phyloP scores from a whole-genome alignment of 2,329 filamentous ascomycete genomes.

The Karstenula rhodostoma region DNA sequence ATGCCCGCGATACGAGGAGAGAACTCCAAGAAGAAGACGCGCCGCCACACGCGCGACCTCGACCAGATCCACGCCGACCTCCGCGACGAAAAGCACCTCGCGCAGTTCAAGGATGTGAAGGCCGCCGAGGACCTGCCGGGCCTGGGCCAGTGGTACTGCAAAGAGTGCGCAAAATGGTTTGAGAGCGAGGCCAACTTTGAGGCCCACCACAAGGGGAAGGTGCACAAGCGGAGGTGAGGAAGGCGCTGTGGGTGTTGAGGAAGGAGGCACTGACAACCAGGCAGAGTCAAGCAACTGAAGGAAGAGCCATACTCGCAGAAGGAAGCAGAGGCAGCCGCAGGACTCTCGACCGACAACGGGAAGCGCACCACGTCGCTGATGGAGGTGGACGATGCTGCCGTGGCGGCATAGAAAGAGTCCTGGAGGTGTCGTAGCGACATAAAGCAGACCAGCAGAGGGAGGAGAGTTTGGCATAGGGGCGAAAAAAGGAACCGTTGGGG shows the following conservation, averaged over 20 bases:
- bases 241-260: background rate
- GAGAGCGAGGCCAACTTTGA: slow-evolving; percentile 81
- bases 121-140: slow-evolving; percentile 86
- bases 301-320: slow-evolving; percentile 89
- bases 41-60: slow-evolving; percentile 73
- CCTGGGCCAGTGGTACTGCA: slow-evolving; percentile 85
- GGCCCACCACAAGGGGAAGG: slow-evolving; percentile 84
- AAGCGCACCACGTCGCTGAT: slow-evolving; percentile 45
- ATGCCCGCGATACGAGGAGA: slow-evolving; percentile 61
- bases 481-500: background rate
- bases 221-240: slow-evolving; percentile 84
- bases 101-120: slow-evolving; percentile 80
- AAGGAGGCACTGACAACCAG: slow-evolving; percentile 21
- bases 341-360: slow-evolving; percentile 75
- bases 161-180: slow-evolving; percentile 96
- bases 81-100: slow-evolving; percentile 78
- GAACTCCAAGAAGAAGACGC: slow-evolving; percentile 59
- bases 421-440: background rate
- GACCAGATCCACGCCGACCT: slow-evolving; percentile 92
- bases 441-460: background rate
- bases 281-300: slow-evolving; percentile 79
- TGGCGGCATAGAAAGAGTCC: slow-evolving; percentile 15
- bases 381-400: slow-evolving; percentile 42
- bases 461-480: background rate
- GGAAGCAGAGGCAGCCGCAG: slow-evolving; percentile 81